Conservation (phyloP, 2,329 filamentous ascomycete genomes). For the Diaporthe vexans region DNA sequence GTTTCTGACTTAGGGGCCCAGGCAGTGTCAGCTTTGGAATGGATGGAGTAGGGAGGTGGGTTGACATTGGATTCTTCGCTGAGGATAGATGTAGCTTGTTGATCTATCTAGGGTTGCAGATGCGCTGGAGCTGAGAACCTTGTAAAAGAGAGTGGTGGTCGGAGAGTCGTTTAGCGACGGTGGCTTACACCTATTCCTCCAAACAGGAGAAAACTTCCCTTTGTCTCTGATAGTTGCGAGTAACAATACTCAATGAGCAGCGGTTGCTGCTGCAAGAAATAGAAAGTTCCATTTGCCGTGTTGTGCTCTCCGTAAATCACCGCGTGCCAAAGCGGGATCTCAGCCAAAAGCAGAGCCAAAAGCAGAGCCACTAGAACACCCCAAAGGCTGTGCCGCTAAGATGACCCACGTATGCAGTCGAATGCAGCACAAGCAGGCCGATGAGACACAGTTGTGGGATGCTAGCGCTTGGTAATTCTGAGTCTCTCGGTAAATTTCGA, state of each 20-base stretch:
- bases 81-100: not conserved
- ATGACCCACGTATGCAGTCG: not conserved
- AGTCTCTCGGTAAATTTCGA: too few species aligned
- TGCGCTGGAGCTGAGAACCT: too few species aligned
- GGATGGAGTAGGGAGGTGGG: not conserved
- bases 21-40: not conserved
- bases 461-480: too few species aligned
- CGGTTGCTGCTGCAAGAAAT: not conserved
- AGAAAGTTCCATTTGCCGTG: not conserved
- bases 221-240: constrained; percentile 14
- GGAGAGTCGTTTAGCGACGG: not conserved
- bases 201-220: constrained; percentile 10
- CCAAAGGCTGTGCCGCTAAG: not conserved
- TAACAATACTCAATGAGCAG: not conserved
- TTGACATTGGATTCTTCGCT: not conserved
- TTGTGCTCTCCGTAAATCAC: not conserved
- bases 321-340: constrained; percentile 9
- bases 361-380: not conserved
- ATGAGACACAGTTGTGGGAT: not conserved
- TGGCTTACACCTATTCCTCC: constrained; percentile 2
- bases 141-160: constrained; percentile 4
- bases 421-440: not conserved
- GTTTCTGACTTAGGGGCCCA: too few species aligned
- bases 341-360: not conserved
- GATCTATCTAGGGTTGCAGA: not conserved